These are phyloP conservation scores for Coffea canephora DNA, from an alignment of 257 asterid species.

Conservation along the genomic window DNA sequence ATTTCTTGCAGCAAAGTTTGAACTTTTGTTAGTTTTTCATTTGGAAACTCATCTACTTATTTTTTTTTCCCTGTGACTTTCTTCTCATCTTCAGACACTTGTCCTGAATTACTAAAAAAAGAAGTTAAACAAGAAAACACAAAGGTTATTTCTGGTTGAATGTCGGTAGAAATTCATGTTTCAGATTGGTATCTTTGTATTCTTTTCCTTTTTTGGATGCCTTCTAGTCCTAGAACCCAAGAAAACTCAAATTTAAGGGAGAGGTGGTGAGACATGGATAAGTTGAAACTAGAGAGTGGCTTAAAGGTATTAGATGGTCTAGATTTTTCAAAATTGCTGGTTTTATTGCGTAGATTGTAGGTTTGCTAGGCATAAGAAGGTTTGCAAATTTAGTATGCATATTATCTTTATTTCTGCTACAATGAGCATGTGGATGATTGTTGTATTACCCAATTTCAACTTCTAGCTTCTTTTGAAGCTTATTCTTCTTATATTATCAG, in stretches of 20 bases:
- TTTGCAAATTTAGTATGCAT: background rate
- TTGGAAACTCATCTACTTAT: background rate
- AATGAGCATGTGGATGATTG: background rate
- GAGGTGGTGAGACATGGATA: background rate
- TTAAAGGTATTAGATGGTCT: background rate
- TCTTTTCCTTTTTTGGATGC: background rate
- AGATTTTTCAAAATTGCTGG: background rate
- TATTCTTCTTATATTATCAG: background rate
- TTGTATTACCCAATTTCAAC: background rate
- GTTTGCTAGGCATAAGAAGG: background rate
- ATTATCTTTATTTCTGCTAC: background rate
- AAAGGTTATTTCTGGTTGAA: background rate
- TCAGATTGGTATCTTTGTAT: background rate
- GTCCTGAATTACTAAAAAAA: background rate
- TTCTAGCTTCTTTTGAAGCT: too few species aligned
- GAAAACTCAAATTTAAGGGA: background rate
- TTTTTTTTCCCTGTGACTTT: background rate
- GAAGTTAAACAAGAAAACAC: background rate
- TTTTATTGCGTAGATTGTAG: background rate
- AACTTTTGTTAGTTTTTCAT: background rate
- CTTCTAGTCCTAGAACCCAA: background rate
- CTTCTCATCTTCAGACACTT: background rate
- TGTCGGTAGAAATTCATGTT: background rate
- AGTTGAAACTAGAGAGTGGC: background rate
- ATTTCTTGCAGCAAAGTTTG: background rate